phyloP scores from a whole-genome alignment of 257 asterid species.

The Oldenlandia corymbosa region DNA sequence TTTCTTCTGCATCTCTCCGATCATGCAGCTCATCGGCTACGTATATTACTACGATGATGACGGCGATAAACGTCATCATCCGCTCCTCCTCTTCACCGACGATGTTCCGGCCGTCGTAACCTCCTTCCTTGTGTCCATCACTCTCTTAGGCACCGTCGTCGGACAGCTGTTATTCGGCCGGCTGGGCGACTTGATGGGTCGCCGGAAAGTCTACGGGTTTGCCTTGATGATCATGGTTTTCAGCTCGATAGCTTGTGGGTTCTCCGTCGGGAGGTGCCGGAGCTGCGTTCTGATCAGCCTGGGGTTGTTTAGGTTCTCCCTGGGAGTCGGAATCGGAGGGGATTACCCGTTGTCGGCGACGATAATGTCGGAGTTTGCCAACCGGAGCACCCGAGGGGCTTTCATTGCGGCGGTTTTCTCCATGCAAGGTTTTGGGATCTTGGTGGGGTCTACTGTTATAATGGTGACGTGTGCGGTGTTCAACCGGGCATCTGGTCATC shows the following conservation, averaged over 20 bases:
- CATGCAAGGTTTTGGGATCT: slow-evolving; percentile 69
- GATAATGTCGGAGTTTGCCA: slow-evolving; percentile 59
- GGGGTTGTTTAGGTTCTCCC: slow-evolving; percentile 40
- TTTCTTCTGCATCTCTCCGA: slow-evolving; percentile 54
- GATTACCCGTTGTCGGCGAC: slow-evolving; percentile 64
- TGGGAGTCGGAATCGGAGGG: slow-evolving; percentile 58
- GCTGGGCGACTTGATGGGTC: slow-evolving; percentile 48
- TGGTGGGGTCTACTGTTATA: slow-evolving; percentile 43
- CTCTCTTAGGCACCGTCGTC: slow-evolving; percentile 46
- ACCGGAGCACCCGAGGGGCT: slow-evolving; percentile 45
- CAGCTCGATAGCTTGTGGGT: slow-evolving; percentile 48
- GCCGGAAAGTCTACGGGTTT: slow-evolving; percentile 45
- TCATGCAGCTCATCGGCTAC: slow-evolving; percentile 44
- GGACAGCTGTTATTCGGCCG: slow-evolving; percentile 46
- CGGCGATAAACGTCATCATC: background rate
- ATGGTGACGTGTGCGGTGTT: slow-evolving; percentile 44
- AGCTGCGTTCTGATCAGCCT: slow-evolving; percentile 41
- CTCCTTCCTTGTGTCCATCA: slow-evolving; percentile 31
- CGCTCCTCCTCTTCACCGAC: background rate
- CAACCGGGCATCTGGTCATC: slow-evolving; percentile 22
- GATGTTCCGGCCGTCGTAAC: slow-evolving; percentile 27
- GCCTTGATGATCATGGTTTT: slow-evolving; percentile 48
- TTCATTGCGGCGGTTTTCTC: slow-evolving; percentile 58
- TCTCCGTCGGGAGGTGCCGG: slow-evolving; percentile 38
- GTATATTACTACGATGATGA: slow-evolving; percentile 23